Conservation (phyloP, 768 basidiomycete genomes). For the Xerocomellus dryophilus region DNA sequence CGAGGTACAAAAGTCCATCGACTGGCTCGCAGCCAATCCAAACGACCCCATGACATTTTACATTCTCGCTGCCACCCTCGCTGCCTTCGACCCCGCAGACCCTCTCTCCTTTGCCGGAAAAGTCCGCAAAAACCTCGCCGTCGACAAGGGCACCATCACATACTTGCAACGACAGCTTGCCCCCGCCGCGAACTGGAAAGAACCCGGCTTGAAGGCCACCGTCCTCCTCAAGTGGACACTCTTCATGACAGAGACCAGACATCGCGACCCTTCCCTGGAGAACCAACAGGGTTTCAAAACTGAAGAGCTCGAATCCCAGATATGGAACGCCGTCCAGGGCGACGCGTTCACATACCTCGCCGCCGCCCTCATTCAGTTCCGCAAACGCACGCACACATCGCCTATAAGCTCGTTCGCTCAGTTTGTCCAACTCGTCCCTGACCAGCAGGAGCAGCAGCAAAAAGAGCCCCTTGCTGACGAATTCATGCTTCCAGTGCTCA, state of each 20-base stretch:
- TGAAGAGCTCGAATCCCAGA: constrained; percentile 76
- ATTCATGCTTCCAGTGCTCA: constrained; percentile 52
- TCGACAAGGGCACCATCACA: constrained; percentile 44
- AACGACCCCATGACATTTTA: constrained; percentile 69
- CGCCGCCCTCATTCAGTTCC: constrained; percentile 54
- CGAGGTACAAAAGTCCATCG: constrained; percentile 63
- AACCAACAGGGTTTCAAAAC: constrained; percentile 64
- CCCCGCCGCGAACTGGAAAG: constrained; percentile 59
- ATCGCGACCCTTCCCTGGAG: constrained; percentile 63
- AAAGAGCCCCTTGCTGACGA: constrained; percentile 42
- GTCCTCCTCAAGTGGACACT: constrained; percentile 86
- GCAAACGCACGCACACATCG: constrained; percentile 34
- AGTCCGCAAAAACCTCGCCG: constrained; percentile 47
- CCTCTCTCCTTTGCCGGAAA: constrained; percentile 45
- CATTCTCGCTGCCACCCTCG: constrained; percentile 60
- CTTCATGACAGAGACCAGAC: constrained; percentile 74
- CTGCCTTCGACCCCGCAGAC: constrained; percentile 64
- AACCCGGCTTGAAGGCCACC: constrained; percentile 65
- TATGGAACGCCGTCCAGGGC: constrained; percentile 80
- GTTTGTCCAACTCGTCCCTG: constrained; percentile 36
- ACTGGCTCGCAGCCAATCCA: constrained; percentile 67
- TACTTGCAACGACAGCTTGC: constrained; percentile 62
- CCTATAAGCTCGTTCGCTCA: constrained; percentile 39
- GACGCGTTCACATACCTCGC: constrained; percentile 76
- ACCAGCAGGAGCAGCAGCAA: constrained; percentile 36